Percentiles rank a stretch among this genome's conserved stretches.
Conservation (phyloP, 129 eudicot species). For the Tagetes erecta region DNA sequence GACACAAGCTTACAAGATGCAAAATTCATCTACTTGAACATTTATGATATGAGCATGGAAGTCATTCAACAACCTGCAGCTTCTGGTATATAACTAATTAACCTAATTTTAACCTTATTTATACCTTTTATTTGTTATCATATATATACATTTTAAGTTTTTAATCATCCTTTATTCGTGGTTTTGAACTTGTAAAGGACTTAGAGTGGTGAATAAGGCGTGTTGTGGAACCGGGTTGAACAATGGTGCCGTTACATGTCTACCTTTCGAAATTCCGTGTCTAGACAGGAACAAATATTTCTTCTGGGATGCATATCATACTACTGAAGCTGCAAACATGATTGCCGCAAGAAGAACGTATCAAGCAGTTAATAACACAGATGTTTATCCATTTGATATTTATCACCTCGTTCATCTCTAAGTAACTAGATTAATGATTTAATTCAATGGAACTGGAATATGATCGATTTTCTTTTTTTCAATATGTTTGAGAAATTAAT, state of each 20-base stretch:
- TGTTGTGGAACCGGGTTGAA: constrained; percentile 42
- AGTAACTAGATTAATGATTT: too few relatives aligned
- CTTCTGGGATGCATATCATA: constrained; percentile 47
- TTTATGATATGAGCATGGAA: constrained; percentile 37
- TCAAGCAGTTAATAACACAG: constrained; percentile 5
- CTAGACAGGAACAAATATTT: constrained; percentile 26
- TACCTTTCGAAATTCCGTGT: constrained; percentile 40
- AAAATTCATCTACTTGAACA: constrained; percentile 41
- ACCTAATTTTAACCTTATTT: too few relatives aligned
- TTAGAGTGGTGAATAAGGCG: constrained; percentile 26
- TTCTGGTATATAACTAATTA: constrained; percentile 21
- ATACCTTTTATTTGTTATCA: neutral
- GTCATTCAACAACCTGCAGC: constrained; percentile 27
- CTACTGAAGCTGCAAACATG: constrained; percentile 39
- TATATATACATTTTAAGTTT: too few relatives aligned
- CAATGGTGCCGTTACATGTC: constrained; percentile 37
- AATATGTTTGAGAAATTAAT: too few relatives aligned
- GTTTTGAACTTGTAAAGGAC: constrained; percentile 18
- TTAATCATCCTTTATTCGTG: neutral
- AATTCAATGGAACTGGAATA: too few relatives aligned
- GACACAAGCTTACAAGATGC: constrained; percentile 33
- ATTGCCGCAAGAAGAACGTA: constrained; percentile 31
- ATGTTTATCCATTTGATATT: constrained; percentile 35
- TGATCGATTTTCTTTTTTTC: too few relatives aligned
- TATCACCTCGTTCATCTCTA: constrained; percentile 25